A percentile compares a stretch with the other conserved stretches of the same genome.
Evolutionary conservation across 176 grass and related monocot species (phyloP).

Genomic region (Elaeis guineensis): DNA sequence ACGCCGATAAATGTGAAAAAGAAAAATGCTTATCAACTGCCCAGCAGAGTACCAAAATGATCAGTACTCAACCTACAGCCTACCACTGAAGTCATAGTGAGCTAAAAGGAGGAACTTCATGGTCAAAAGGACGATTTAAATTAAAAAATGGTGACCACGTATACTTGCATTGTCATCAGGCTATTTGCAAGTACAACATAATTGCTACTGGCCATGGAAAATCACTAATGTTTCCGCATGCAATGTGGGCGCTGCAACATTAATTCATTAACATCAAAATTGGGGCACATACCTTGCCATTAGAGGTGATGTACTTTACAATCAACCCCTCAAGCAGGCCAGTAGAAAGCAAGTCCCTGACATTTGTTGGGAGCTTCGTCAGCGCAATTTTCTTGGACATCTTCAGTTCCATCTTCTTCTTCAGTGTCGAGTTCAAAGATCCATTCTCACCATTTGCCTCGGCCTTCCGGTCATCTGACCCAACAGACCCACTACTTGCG

Average conservation of each 20-base stretch:
- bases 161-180: too few species aligned
- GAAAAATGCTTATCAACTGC: too few species aligned
- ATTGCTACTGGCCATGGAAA: background rate
- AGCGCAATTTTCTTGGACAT: conserved; percentile 58
- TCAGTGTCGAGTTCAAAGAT: conserved; percentile 21
- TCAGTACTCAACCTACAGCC: too few species aligned
- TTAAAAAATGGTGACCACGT: too few species aligned
- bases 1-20: too few species aligned
- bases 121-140: too few species aligned
- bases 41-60: too few species aligned
- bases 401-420: conserved; percentile 61
- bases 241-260: too few species aligned
- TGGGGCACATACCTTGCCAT: conserved; percentile 34
- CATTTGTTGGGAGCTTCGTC: conserved; percentile 37
- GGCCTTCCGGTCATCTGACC: conserved; percentile 22
- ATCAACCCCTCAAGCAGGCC: conserved; percentile 36
- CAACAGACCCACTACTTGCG: conserved; percentile 4
- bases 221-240: too few species aligned
- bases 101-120: too few species aligned
- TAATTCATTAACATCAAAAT: too few species aligned
- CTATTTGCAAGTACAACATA: background rate
- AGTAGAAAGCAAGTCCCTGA: conserved; percentile 41
- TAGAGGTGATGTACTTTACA: conserved; percentile 36
- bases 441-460: conserved; percentile 7
- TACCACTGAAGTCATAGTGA: too few species aligned